Conservation (phyloP, 176 grass and related monocot genomes). For the Tillandsia fasciculata region DNA sequence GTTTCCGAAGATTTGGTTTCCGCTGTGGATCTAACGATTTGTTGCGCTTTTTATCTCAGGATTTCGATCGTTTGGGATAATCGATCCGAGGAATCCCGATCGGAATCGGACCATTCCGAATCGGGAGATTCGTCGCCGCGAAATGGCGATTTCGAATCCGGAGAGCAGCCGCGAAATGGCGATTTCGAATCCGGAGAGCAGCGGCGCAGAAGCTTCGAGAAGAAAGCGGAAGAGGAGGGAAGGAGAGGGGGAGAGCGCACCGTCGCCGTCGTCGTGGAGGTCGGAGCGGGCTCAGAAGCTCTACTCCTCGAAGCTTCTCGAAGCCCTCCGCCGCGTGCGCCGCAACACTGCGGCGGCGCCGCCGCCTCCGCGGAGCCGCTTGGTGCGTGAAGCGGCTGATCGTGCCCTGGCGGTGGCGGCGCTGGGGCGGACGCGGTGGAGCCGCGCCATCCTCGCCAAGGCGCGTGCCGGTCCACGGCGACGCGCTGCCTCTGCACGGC, state of each 20-base stretch:
- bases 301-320: constrained; percentile 89
- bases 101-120: background rate
- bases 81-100: background rate
- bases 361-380: background rate
- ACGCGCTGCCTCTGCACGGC: constrained; percentile 25
- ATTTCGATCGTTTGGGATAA: background rate
- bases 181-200: constrained; percentile 23
- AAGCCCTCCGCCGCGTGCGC: constrained; percentile 64
- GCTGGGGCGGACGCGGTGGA: constrained; percentile 67
- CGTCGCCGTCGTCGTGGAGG: constrained; percentile 51
- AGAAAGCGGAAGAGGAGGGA: constrained; percentile 18
- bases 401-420: constrained; percentile 59
- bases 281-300: constrained; percentile 60
- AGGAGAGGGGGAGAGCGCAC: constrained; percentile 17
- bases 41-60: background rate
- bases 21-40: background rate
- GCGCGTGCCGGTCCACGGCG: constrained; percentile 14
- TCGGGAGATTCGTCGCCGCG: background rate
- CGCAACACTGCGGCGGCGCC: background rate
- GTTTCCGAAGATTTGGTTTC: background rate
- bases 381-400: constrained; percentile 67
- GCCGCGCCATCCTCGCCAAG: constrained; percentile 63
- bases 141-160: no score
- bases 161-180: no score
- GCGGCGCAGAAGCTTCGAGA: constrained; percentile 17